phyloP scores from a whole-genome alignment of 805 yeast genomes.

The Ogataea paradorogensis region DNA sequence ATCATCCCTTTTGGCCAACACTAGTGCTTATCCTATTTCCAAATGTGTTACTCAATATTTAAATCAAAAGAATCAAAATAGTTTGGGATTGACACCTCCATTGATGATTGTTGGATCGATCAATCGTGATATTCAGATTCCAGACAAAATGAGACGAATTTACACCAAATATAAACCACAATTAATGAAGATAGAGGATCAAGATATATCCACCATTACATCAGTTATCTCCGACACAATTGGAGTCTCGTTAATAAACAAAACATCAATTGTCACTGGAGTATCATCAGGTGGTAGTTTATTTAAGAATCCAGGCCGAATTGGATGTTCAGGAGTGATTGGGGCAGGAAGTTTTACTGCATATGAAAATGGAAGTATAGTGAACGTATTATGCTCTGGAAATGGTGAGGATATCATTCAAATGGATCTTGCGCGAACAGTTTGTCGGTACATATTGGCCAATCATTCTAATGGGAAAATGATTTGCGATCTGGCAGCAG shows the following conservation, averaged over 20 bases:
- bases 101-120: constrained; percentile 22
- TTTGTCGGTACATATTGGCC: constrained; percentile 20
- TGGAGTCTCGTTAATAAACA: constrained; percentile 35
- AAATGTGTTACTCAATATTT: constrained; percentile 26
- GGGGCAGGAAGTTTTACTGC: constrained; percentile 43
- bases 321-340: constrained; percentile 52
- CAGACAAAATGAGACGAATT: constrained; percentile 13
- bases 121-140: constrained; percentile 4
- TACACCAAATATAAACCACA: constrained; percentile 8
- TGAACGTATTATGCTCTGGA: constrained; percentile 43
- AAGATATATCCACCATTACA: not conserved
- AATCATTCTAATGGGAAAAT: constrained; percentile 6
- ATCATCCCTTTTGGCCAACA: constrained; percentile 16
- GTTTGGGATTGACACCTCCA: constrained; percentile 34
- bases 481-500: constrained; percentile 21
- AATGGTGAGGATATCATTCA: constrained; percentile 54
- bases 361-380: constrained; percentile 19
- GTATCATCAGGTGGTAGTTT: constrained; percentile 56
- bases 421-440: constrained; percentile 39
- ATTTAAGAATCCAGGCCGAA: constrained; percentile 46
- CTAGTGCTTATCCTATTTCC: constrained; percentile 31
- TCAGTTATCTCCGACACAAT: constrained; percentile 41
- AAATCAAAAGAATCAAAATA: constrained; percentile 20
- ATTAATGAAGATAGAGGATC: not conserved
- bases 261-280: constrained; percentile 23